Evolutionary conservation across 2,329 filamentous ascomycete species (phyloP), one percentile per base, ranked within the genome.

Genomic region (Apiospora malaysiana): DNA sequence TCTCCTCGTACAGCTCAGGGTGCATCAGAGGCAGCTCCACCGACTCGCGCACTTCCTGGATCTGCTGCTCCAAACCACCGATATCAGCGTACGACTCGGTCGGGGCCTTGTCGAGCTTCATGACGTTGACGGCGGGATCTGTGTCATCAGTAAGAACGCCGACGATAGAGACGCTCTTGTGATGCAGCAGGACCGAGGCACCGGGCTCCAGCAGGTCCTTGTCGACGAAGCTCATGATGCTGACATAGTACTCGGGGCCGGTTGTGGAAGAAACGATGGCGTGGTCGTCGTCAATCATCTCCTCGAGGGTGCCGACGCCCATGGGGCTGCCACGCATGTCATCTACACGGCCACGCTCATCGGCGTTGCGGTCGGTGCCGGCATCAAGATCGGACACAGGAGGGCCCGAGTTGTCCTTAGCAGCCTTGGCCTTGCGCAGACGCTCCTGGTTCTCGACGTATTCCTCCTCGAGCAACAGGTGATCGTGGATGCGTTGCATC

Each of bases 201-300:
- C 97, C 97, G 1, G 96, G 96, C 83, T 99, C 96, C 59, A 99
- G 88, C 4, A 99, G 90, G 79, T 99, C 96, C 84, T 99, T 99
- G 87, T 99, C 96, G 75, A 99, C 96, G 79, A 99, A 99, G 70
- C 95, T 98, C 96, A 98, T 98, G 88, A 99, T 99, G 77, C 95
- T 98, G 75, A 99, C 96, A 82, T 98, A 99, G 88, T 97, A 99
- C 82, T 99, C 96, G 0, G 96, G 96, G 0, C 96, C 96, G 8
- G 96, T 98, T 0, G 96, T 97, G 81, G 94, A 97, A 23, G 95
- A 98, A 46, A 99, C 96, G 79, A 99, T 99, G 73, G 96, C 96
- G 79, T 99, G 96, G 84, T 99, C 96, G 81, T 99, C 96, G 79
- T 99, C 96, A 80, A 99, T 99, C 86, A 99, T 93, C 86, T 99